Percentiles rank a stretch among this genome's conserved stretches.
Conservation (phyloP, 306 rosid genomes). For the Glycine tomentella region DNA sequence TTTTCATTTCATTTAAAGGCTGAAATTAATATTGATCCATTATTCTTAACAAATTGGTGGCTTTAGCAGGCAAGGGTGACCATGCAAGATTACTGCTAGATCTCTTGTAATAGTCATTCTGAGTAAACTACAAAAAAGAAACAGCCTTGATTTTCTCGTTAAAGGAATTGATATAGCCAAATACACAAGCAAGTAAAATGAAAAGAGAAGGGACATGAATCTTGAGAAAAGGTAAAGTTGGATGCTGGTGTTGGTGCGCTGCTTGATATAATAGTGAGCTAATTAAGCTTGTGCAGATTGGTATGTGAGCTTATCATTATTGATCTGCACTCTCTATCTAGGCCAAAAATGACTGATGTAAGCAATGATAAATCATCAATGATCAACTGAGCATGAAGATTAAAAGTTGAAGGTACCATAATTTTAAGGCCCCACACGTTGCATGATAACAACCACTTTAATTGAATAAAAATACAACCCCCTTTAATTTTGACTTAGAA, state of each 20-base stretch:
- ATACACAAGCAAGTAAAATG: conserved; percentile 6
- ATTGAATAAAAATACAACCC: conserved; percentile 36
- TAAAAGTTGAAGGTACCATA: conserved; percentile 52
- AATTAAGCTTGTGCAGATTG: conserved; percentile 6
- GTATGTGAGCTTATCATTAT: conserved; percentile 48
- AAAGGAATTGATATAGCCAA: neutral
- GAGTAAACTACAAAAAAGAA: conserved; percentile 37
- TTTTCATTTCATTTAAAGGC: too few species aligned
- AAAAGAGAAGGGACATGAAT: conserved; percentile 43
- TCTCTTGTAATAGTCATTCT: conserved; percentile 33
- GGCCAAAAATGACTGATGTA: conserved; percentile 49
- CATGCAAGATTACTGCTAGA: conserved; percentile 37
- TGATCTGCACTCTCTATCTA: conserved; percentile 49
- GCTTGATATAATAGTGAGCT: conserved; percentile 35
- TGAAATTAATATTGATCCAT: conserved; percentile 12
- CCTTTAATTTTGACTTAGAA: conserved; percentile 52
- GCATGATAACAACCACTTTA: conserved; percentile 59
- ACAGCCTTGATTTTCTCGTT: conserved; percentile 26
- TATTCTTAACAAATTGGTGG: conserved; percentile 4
- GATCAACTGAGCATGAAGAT: conserved; percentile 55
- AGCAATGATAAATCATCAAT: conserved; percentile 51
- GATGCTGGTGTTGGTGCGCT: conserved; percentile 49
- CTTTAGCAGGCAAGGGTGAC: neutral
- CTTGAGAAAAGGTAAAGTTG: conserved; percentile 44
- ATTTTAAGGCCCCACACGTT: conserved; percentile 51